Conservation (phyloP, 805 yeast species). For the Sugiyamaella lignohabitans region DNA sequence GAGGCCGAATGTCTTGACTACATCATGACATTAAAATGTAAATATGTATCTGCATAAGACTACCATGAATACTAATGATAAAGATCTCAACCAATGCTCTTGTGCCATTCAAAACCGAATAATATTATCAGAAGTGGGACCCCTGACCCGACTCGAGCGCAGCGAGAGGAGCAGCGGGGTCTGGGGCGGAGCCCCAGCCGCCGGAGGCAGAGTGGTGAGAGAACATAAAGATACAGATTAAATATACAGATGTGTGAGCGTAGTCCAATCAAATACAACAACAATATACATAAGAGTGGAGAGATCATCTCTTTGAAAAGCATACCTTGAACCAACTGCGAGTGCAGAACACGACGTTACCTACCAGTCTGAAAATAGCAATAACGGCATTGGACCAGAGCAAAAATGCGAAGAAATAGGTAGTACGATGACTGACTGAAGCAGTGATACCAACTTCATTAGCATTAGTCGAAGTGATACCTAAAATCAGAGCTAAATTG, state of each 20-base stretch:
- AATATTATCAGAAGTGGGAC: too few relatives aligned
- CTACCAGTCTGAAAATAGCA: constrained; percentile 51
- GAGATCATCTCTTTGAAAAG: neutral
- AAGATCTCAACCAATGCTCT: too few relatives aligned
- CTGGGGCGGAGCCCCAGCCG: neutral
- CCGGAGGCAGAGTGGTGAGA: neutral
- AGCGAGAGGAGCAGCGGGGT: neutral
- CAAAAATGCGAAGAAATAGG: constrained; percentile 40
- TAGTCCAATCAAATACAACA: neutral
- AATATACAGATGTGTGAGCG: neutral
- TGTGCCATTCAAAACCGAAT: too few relatives aligned
- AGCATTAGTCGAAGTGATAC: constrained; percentile 34
- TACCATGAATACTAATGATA: too few relatives aligned
- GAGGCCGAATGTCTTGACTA: constrained; percentile 50
- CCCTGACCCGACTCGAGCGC: too few relatives aligned
- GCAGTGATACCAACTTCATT: constrained; percentile 33
- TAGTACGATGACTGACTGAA: constrained; percentile 33
- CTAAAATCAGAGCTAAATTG: constrained; percentile 33
- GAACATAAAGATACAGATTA: too few relatives aligned
- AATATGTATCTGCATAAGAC: too few relatives aligned
- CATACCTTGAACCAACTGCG: constrained; percentile 19
- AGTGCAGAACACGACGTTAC: constrained; percentile 44
- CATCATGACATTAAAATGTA: constrained; percentile 4
- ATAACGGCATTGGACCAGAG: constrained; percentile 58
- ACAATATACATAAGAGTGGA: too few relatives aligned